A percentile compares a stretch with the other conserved stretches of the same genome.
Conservation (phyloP, 176 grass and related monocot species). For the Otatea glauca region DNA sequence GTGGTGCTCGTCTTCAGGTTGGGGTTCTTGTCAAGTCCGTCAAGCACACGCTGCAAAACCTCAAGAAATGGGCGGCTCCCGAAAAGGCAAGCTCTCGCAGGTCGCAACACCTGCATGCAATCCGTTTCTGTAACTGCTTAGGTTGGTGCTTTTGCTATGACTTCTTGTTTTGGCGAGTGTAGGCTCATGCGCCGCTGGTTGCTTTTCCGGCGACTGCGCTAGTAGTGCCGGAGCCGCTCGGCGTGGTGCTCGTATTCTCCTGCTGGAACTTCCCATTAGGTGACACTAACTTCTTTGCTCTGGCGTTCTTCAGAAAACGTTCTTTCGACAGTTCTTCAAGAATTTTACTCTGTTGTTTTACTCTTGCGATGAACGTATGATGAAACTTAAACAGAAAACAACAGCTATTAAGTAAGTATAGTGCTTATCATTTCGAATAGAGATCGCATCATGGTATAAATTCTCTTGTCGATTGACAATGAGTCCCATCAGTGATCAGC, state of each 20-base stretch:
- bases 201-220: conserved; percentile 71
- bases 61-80: conserved; percentile 73
- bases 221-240: conserved; percentile 77
- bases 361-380: neutral
- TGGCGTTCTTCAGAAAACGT: neutral
- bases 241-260: conserved; percentile 75
- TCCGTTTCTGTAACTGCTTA: neutral
- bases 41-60: conserved; percentile 48
- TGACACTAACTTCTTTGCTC: neutral
- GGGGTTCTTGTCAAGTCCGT: conserved; percentile 59
- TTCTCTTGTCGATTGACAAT: too few species aligned
- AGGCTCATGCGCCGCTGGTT: conserved; percentile 57
- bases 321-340: neutral
- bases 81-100: conserved; percentile 49
- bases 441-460: too few species aligned
- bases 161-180: neutral
- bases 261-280: conserved; percentile 85
- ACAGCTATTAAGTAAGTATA: too few species aligned
- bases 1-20: conserved; percentile 41
- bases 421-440: neutral
- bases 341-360: neutral
- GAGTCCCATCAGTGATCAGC: too few species aligned
- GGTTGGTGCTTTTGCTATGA: neutral
- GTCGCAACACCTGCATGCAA: neutral
- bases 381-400: neutral